Conservation (phyloP, 2,329 filamentous ascomycete species). For the Graphilbum fragrans region DNA sequence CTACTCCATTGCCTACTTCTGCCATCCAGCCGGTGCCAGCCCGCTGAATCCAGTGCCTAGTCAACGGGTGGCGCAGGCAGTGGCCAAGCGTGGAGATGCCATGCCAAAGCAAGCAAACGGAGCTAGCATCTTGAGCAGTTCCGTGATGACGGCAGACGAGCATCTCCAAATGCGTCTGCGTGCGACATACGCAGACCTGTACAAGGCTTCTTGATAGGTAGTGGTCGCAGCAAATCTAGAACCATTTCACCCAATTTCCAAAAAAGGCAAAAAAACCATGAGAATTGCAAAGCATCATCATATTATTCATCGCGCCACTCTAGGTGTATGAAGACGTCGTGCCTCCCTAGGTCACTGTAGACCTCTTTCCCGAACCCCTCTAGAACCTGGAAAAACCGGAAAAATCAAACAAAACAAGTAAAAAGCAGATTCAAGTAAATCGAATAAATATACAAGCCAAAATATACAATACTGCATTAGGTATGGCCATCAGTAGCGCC, state of each 20-base stretch:
- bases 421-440: too few species aligned
- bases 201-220: constrained; percentile 18
- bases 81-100: constrained; percentile 8
- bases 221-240: not conserved
- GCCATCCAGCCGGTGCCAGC: constrained; percentile 45
- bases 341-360: too few species aligned
- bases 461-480: too few species aligned
- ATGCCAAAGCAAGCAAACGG: constrained; percentile 13
- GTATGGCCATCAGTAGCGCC: constrained; percentile 5
- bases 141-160: constrained; percentile 48
- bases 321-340: too few species aligned
- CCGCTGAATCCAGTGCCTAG: constrained; percentile 48
- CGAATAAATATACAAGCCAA: too few species aligned
- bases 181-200: constrained; percentile 45
- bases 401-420: too few species aligned
- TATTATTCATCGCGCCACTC: too few species aligned
- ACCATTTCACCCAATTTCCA: not conserved
- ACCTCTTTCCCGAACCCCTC: too few species aligned
- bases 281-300: not conserved
- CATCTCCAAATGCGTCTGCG: constrained; percentile 49
- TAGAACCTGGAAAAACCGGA: too few species aligned
- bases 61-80: constrained; percentile 34
- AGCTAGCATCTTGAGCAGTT: constrained; percentile 35
- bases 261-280: not conserved
- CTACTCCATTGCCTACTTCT: constrained; percentile 59